phyloP scores from a whole-genome alignment of 345 rosid genomes.

The Trapa bicornis region DNA sequence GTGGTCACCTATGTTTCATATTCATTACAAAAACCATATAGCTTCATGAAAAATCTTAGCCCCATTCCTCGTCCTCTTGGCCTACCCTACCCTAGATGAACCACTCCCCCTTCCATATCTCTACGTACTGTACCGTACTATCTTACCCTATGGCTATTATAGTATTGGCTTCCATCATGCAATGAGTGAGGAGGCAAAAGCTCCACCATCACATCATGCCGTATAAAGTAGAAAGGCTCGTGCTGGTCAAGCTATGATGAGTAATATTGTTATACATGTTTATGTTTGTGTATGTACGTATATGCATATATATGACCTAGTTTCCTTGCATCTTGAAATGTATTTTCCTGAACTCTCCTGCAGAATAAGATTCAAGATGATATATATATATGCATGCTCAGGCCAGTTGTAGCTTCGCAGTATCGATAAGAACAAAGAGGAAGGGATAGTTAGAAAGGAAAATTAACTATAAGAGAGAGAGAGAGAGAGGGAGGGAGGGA shows the following conservation, averaged over 20 bases:
- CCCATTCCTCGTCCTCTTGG: not conserved
- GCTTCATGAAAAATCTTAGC: not conserved
- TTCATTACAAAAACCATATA: too few species aligned
- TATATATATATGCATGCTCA: too few species aligned
- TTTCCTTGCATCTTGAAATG: not conserved
- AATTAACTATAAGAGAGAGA: not conserved
- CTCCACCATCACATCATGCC: not conserved
- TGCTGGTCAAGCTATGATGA: not conserved
- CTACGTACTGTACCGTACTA: not conserved
- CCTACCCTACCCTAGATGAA: not conserved
- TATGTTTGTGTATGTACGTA: not conserved
- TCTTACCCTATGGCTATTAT: not conserved
- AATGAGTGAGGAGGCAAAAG: not conserved
- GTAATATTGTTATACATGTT: not conserved
- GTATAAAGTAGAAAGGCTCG: not conserved
- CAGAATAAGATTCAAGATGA: not conserved
- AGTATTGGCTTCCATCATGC: conserved; percentile 1
- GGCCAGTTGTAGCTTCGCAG: not conserved
- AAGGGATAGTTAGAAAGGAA: not conserved
- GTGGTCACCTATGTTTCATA: not conserved
- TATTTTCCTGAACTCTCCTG: not conserved
- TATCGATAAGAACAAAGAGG: not conserved
- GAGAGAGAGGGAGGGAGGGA: too few species aligned
- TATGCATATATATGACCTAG: not conserved
- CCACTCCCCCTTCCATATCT: not conserved